A percentile compares a stretch with the other conserved stretches of the same genome.
phyloP scores from a whole-genome alignment of 1,284 basidiomycete genomes.

The Trametes versicolor region DNA sequence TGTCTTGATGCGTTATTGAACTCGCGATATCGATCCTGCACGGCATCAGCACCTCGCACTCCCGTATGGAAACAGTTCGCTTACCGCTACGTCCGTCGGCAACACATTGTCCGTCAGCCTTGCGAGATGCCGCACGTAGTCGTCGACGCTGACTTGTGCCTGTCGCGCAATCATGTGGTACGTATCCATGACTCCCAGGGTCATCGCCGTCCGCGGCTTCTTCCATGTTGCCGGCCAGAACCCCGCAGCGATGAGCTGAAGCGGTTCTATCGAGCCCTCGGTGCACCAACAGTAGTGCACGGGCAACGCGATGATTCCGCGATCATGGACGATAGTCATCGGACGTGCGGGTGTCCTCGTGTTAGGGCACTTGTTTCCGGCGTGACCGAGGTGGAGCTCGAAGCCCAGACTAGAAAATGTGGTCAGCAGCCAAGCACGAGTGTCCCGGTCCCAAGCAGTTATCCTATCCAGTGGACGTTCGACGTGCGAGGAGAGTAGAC shows the following conservation, averaged over 20 bases:
- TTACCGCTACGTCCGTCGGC: constrained; percentile 22
- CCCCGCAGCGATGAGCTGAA: constrained; percentile 26
- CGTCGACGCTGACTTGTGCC: constrained; percentile 19
- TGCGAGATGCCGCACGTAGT: constrained; percentile 19
- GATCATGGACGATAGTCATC: neutral
- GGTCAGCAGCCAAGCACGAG: neutral
- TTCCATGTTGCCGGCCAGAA: constrained; percentile 33
- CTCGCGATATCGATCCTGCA: constrained; percentile 34
- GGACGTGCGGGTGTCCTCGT: neutral
- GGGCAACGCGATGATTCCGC: neutral
- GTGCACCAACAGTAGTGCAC: neutral
- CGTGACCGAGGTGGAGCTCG: neutral
- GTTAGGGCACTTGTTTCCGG: neutral
- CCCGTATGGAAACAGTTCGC: no score
- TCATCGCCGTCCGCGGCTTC: constrained; percentile 25
- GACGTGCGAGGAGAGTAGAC: neutral
- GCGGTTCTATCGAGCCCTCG: neutral
- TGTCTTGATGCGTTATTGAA: constrained; percentile 26
- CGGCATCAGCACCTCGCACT: neutral
- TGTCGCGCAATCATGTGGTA: constrained; percentile 22
- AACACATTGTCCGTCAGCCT: constrained; percentile 23
- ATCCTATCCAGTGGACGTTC: neutral
- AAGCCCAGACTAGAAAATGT: neutral
- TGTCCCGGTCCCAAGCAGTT: neutral
- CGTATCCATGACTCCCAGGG: constrained; percentile 13